These are phyloP conservation scores for Ophiostoma montium DNA, from an alignment of 2,329 filamentous ascomycete genomes.

Conservation along the genomic window DNA sequence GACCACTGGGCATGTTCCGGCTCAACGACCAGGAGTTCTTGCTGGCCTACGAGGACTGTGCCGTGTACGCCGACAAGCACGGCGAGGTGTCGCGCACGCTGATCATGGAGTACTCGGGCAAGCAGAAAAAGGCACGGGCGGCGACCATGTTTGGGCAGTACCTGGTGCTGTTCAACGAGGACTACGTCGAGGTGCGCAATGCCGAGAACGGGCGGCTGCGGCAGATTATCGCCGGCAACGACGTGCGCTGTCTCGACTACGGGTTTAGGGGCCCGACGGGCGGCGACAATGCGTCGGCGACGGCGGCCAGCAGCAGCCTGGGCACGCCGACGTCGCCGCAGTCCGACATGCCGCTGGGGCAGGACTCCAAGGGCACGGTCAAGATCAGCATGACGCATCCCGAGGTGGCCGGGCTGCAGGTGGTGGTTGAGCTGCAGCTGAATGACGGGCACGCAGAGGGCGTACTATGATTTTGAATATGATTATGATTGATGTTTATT, in stretches of 20 bases:
- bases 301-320: slow-evolving; percentile 9
- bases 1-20: slow-evolving; percentile 90
- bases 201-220: slow-evolving; percentile 87
- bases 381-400: slow-evolving; percentile 96
- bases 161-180: slow-evolving; percentile 82
- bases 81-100: slow-evolving; percentile 87
- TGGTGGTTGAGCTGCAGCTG: slow-evolving; percentile 81
- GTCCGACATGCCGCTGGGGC: slow-evolving; percentile 16
- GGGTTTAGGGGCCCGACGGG: slow-evolving; percentile 52
- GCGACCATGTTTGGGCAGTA: slow-evolving; percentile 88
- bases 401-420: slow-evolving; percentile 66
- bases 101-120: slow-evolving; percentile 98
- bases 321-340: slow-evolving; percentile 17
- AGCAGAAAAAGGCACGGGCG: slow-evolving; percentile 58
- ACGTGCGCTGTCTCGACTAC: slow-evolving; percentile 83
- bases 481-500: not conserved
- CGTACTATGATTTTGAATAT: too few relatives aligned
- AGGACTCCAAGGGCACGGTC: slow-evolving; percentile 56
- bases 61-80: slow-evolving; percentile 96
- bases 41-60: slow-evolving; percentile 87
- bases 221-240: slow-evolving; percentile 85
- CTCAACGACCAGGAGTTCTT: slow-evolving; percentile 87
- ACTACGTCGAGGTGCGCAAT: slow-evolving; percentile 94
- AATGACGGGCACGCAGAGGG: slow-evolving; percentile 58
- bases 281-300: slow-evolving; percentile 19